These are phyloP conservation scores for Luffa aegyptiaca DNA, from an alignment of 306 rosid genomes.

Conservation along the genomic window DNA sequence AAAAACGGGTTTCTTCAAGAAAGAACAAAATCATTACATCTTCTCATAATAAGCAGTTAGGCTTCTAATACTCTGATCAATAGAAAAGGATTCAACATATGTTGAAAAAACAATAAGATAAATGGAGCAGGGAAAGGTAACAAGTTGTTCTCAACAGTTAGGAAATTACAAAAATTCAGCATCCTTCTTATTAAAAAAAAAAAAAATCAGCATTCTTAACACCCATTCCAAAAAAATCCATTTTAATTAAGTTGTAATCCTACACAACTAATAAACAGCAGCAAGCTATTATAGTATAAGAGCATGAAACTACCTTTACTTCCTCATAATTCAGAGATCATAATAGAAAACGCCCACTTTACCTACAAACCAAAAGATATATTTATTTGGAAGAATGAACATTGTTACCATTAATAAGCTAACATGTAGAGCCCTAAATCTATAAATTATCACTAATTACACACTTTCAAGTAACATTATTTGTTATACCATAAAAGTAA, in stretches of 20 bases:
- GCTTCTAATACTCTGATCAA: background rate
- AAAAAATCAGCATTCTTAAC: background rate
- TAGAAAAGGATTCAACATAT: background rate
- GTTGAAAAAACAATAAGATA: background rate
- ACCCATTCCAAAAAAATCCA: constrained; percentile 11
- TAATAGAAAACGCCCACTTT: constrained; percentile 92
- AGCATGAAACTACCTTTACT: constrained; percentile 96
- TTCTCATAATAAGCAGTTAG: background rate
- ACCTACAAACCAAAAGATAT: constrained; percentile 99
- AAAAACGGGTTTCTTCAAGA: background rate
- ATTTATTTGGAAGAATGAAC: constrained; percentile 96
- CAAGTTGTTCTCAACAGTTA: background rate
- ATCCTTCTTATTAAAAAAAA: too few species aligned
- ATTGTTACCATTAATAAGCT: constrained; percentile 68
- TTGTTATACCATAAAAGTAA: background rate
- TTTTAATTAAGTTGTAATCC: constrained; percentile 28
- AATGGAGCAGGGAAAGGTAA: background rate
- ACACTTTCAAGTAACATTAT: constrained; percentile 13
- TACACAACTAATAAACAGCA: constrained; percentile 35
- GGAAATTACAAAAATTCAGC: background rate
- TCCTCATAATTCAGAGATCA: constrained; percentile 99
- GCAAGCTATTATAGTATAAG: constrained; percentile 59
- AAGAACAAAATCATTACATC: background rate
- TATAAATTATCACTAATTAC: constrained; percentile 24
- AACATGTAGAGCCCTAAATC: constrained; percentile 44